These are phyloP conservation scores for Exobasidium rhododendri DNA, from an alignment of 1,284 basidiomycete species.

Conservation along the genomic window DNA sequence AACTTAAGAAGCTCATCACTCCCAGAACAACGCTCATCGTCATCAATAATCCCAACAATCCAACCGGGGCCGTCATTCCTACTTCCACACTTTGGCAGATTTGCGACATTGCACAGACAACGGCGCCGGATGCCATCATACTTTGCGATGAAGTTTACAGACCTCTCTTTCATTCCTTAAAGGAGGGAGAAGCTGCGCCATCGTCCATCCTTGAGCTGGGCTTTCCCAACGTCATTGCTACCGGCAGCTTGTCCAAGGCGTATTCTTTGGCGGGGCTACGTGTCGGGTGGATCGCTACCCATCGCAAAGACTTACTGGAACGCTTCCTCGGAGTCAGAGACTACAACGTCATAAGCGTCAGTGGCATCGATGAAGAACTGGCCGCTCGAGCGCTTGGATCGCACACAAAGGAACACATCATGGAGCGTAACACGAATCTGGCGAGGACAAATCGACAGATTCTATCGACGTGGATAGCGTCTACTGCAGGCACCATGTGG, in stretches of 20 bases:
- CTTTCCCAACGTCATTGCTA: slow-evolving; percentile 12
- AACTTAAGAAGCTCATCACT: slow-evolving; percentile 10
- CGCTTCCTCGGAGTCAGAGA: slow-evolving; percentile 8
- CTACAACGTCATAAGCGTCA: slow-evolving; percentile 16
- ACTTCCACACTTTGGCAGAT: background rate
- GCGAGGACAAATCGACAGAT: slow-evolving; percentile 7
- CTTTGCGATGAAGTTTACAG: slow-evolving; percentile 18
- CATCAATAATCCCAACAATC: slow-evolving; percentile 20
- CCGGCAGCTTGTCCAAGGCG: slow-evolving; percentile 16
- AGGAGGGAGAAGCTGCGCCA: background rate
- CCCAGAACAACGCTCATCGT: slow-evolving; percentile 10
- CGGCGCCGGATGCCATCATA: slow-evolving; percentile 12
- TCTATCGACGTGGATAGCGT: slow-evolving; percentile 1
- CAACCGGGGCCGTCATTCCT: slow-evolving; percentile 9
- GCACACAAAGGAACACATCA: background rate
- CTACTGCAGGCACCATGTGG: slow-evolving; percentile 8
- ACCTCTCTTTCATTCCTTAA: slow-evolving; percentile 13
- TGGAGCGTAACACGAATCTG: slow-evolving; percentile 14
- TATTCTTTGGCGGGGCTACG: slow-evolving; percentile 15
- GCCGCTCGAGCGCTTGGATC: slow-evolving; percentile 11
- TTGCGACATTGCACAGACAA: background rate
- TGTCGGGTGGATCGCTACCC: slow-evolving; percentile 18
- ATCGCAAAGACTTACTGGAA: slow-evolving; percentile 4
- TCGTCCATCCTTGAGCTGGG: slow-evolving; percentile 12
- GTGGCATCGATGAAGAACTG: slow-evolving; percentile 15